Conservation (phyloP, 345 rosid genomes). For the Hypericum androsaemum region DNA sequence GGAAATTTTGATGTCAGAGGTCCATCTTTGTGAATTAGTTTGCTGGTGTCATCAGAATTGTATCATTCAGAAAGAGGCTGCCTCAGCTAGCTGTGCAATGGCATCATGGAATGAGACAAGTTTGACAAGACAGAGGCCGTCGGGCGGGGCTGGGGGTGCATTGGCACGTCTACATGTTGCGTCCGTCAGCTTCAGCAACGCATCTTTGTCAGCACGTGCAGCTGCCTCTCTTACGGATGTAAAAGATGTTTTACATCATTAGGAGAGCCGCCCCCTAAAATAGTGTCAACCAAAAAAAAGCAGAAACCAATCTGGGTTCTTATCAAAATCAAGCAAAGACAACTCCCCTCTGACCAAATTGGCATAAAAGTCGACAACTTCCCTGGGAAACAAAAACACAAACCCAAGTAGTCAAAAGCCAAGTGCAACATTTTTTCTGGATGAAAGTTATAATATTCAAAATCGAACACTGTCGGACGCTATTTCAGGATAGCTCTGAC, state of each 20-base stretch:
- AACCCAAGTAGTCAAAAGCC: no score
- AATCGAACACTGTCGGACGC: no score
- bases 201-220: slow-evolving; percentile 72
- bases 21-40: no score
- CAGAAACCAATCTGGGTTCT: slow-evolving; percentile 29
- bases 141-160: slow-evolving; percentile 90
- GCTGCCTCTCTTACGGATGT: slow-evolving; percentile 88
- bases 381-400: no score
- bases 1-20: no score
- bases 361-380: slow-evolving; percentile 51
- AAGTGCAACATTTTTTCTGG: no score
- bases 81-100: no score
- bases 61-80: no score
- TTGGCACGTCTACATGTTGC: slow-evolving; percentile 89
- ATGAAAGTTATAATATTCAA: no score
- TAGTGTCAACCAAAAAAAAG: background rate
- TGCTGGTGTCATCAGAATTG: no score
- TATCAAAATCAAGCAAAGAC: slow-evolving; percentile 38
- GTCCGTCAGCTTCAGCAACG: slow-evolving; percentile 55
- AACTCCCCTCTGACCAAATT: slow-evolving; percentile 37
- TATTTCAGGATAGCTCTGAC: no score
- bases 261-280: background rate
- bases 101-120: slow-evolving; percentile 38
- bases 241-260: background rate
- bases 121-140: slow-evolving; percentile 67